Evolutionary conservation across 1,139 yeast genomes (phyloP), one percentile per base, ranked within the genome.

Genomic region (Taiozyma onychis): DNA sequence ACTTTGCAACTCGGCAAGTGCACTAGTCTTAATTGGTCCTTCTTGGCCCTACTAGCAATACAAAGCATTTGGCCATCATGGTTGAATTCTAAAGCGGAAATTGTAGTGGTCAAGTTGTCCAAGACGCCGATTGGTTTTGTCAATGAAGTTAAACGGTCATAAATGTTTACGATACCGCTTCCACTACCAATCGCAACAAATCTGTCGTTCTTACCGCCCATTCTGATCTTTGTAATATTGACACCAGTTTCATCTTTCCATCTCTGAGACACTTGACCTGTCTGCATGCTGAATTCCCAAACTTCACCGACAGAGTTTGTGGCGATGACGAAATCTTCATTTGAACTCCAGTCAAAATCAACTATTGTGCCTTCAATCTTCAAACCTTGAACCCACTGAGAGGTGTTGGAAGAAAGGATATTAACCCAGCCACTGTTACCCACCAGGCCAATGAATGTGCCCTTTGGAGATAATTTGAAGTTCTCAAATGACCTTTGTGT

Each of bases 401-500:
- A 95, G 0, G 90, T 85, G 7, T 71, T 62, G 2, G 95, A 87
- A 47, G 86, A 82, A 39, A 93, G 66, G 9, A 95, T 65, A 65
- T 91, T 91, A 57, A 93, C 77, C 95, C 97, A 93, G 18, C 99
- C 99, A 51, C 85, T 80, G 53, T 83, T 80, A 58, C 99, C 99
- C 43, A 80, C 74, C 49, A 95, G 70, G 1, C 91, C 96, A 44
- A 95, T 73, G 57, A 71, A 86, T 46, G 75, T 75, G 21, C 97
- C 97, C 51, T 75, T 71, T 2, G 83, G 78, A 10, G 93, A 86
- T 18, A 88, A 61, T 64, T 83, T 83, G 68, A 90, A 88, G 61
- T 83, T 77, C 65, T 93, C 99, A 77, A 89, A 88, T n/a, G 95
- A 85, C 58, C 79, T 77, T 70, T 91, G 98, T 46, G 83, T 81